Evolutionary conservation across 2,329 filamentous ascomycete genomes (phyloP).

Genomic region (Elsinoe necatrix): DNA sequence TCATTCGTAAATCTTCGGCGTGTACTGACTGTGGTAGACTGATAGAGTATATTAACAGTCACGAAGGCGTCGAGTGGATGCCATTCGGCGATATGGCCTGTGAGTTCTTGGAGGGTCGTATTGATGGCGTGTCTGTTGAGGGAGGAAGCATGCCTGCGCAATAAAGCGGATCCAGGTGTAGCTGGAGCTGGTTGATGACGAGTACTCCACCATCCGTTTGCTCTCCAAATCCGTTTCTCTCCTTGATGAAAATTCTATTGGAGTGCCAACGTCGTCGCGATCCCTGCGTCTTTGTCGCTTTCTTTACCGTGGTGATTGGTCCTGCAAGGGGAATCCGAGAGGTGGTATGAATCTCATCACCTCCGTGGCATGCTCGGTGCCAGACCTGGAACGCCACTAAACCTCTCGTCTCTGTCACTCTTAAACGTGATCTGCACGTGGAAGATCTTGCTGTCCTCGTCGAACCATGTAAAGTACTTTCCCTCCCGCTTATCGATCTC

Average conservation of each 20-base stretch:
- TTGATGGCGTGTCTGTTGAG: slow-evolving; percentile 29
- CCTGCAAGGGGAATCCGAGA: no score
- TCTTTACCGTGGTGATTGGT: no score
- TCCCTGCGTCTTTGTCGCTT: not conserved
- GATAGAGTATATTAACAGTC: slow-evolving; percentile 39
- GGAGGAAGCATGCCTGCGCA: slow-evolving; percentile 24
- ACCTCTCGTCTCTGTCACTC: slow-evolving; percentile 93
- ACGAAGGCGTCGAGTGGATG: slow-evolving; percentile 39
- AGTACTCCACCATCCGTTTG: not conserved
- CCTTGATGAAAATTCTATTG: not conserved
- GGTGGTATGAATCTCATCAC: not conserved
- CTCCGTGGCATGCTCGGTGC: slow-evolving; percentile 16
- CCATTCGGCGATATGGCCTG: slow-evolving; percentile 31
- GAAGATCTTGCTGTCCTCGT: slow-evolving; percentile 91
- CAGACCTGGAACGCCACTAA: slow-evolving; percentile 57
- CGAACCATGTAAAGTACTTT: slow-evolving; percentile 89
- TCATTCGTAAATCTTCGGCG: not conserved
- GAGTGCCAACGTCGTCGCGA: not conserved
- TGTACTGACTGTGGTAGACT: slow-evolving; percentile 20
- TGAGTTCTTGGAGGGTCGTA: slow-evolving; percentile 30
- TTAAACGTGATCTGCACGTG: slow-evolving; percentile 98
- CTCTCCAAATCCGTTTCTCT: not conserved
- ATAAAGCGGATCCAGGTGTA: slow-evolving; percentile 21
- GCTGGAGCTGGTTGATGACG: not conserved
- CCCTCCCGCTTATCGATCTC: slow-evolving; percentile 87